Conservation (phyloP, 257 asterid genomes). For the Solanum bukasovii region DNA sequence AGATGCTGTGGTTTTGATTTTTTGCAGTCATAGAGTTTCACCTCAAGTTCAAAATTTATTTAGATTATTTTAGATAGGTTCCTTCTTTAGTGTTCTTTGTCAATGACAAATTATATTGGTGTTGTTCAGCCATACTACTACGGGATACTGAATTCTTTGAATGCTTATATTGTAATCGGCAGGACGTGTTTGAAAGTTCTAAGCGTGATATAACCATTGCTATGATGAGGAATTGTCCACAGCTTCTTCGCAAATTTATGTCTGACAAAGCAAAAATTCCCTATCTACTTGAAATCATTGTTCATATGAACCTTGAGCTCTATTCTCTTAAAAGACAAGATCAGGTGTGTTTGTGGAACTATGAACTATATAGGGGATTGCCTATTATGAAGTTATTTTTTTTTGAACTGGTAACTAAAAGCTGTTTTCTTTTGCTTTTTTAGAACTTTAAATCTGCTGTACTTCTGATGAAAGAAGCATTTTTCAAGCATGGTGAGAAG, state of each 20-base stretch:
- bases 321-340: constrained; percentile 90
- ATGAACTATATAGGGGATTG: background rate
- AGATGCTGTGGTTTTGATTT: background rate
- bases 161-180: constrained; percentile 14
- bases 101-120: background rate
- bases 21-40: background rate
- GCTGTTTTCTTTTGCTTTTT: background rate
- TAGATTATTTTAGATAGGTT: background rate
- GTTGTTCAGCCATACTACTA: background rate
- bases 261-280: constrained; percentile 80
- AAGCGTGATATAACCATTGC: constrained; percentile 65
- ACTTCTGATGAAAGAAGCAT: constrained; percentile 67
- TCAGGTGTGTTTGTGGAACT: constrained; percentile 42
- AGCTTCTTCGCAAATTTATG: constrained; percentile 76
- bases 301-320: constrained; percentile 71
- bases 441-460: constrained; percentile 71
- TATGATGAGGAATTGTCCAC: constrained; percentile 87
- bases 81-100: background rate
- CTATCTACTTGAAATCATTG: constrained; percentile 65
- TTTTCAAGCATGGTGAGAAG: constrained; percentile 78
- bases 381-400: background rate
- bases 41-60: background rate
- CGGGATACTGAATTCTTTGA: background rate
- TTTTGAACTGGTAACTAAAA: background rate
- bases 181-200: constrained; percentile 66